Evolutionary conservation across 371 early-diverging fungal genomes (phyloP).

Genomic region (Mortierella sp.): DNA sequence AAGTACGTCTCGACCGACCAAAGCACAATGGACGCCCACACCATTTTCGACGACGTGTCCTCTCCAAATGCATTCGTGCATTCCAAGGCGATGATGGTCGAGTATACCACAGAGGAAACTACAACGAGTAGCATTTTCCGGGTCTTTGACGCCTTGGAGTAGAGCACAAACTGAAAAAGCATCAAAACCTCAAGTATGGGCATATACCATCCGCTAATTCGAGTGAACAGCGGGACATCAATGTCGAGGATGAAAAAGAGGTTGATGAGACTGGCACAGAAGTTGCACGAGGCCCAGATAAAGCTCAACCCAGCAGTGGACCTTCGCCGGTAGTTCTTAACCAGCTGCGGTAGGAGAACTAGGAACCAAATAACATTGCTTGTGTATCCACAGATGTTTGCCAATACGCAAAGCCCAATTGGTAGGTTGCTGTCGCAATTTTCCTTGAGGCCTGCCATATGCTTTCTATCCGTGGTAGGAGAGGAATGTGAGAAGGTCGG

Average conservation of each 20-base stretch:
- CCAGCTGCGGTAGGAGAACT: conserved; percentile 35
- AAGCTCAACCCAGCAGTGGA: conserved; percentile 33
- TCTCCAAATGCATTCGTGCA: conserved; percentile 17
- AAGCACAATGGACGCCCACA: conserved; percentile 31
- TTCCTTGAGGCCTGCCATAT: conserved; percentile 8
- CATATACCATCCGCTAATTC: conserved; percentile 42
- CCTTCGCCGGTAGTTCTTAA: conserved; percentile 28
- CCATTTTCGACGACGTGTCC: conserved; percentile 29
- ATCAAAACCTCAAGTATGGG: conserved; percentile 29
- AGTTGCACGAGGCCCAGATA: conserved; percentile 40
- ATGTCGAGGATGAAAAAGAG: conserved; percentile 41
- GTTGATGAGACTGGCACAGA: conserved; percentile 40
- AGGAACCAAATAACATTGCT: conserved; percentile 46
- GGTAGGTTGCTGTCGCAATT: conserved; percentile 33
- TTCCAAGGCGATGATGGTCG: conserved; percentile 12
- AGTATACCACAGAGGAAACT: conserved; percentile 5
- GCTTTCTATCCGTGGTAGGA: too few species aligned
- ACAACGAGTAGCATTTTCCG: conserved; percentile 8
- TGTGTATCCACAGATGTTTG: conserved; percentile 30
- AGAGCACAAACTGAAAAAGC: conserved; percentile 30
- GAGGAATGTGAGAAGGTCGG: too few species aligned
- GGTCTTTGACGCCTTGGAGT: conserved; percentile 15
- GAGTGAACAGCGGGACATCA: conserved; percentile 32
- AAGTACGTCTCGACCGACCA: conserved; percentile 44
- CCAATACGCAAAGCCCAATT: conserved; percentile 19